Base-by-base conservation (phyloP, 2,329 filamentous ascomycete species). In the Hymenoscyphus fructigenus region DNA sequence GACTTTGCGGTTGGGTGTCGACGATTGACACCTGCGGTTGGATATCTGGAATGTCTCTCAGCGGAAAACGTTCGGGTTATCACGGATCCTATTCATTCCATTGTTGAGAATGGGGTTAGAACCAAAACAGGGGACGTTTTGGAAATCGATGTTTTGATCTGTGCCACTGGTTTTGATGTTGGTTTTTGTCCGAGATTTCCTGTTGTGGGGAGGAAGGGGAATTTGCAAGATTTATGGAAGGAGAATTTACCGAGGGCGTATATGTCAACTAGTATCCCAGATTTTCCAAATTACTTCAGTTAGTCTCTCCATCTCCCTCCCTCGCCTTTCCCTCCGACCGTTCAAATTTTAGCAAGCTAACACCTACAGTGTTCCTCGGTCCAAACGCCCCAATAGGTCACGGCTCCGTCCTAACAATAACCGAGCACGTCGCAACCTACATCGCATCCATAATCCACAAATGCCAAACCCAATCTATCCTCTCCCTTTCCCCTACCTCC, bases 371-470 rank as follows among this genome's bases (percentile, higher is more conserved):
- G 64, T 72, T 73, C 20, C 68, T 75, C 44, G 74, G 75, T 1
- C 75, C 75, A 1, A 76, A 76, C 34, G 69, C 67, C 2, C 71
- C 71, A 3, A 66, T 76, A 59, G 74, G 72, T 5, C 73, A 76
- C 47, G 75, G 75, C 34, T 72, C 68, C 26, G 66, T 75, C 26
- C 65, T 74, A 17, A 70, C 73, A n/a, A 79, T 78, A 3, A 80
- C 82, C 62, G 80, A 84, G 5, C 75, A 78, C 4, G 79, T 83
- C 50, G 72, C 78, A 9, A 82, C 84, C 67, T 84, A 84, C 69
- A 74, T 83, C 53, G 73, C 81, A n/a, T 77, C 78, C 67, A 79
- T 83, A 12, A 82, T 82, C 69, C 70, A 75, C 0, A 79, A 79
- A 47, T 81, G 79, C 5, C 70, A 72, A 57, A 56, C 56, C 41